Conservation (phyloP, 129 eudicot genomes). For the Chrysanthemum seticuspe region DNA sequence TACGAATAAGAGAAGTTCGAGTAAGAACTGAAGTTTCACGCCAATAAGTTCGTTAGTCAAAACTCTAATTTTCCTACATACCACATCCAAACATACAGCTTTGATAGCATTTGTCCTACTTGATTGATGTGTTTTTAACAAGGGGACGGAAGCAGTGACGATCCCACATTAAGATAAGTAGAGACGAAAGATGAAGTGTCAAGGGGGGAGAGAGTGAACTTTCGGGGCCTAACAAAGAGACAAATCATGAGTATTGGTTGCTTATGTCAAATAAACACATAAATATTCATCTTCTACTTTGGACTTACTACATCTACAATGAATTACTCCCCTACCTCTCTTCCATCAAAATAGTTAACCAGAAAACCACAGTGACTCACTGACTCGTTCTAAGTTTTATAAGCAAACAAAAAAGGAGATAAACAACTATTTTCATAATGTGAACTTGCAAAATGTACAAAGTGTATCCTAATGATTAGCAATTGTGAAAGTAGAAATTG, state of each 20-base stretch:
- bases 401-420: too few relatives aligned
- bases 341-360: background rate
- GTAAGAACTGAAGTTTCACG: too few relatives aligned
- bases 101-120: background rate
- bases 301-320: background rate
- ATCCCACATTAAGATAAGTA: background rate
- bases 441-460: background rate
- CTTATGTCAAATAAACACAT: background rate
- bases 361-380: background rate
- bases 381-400: background rate
- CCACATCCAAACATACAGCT: background rate
- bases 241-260: background rate
- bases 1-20: too few relatives aligned
- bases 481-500: background rate
- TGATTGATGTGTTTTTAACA: background rate
- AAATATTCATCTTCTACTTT: background rate
- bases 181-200: background rate
- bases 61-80: background rate
- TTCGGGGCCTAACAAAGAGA: background rate
- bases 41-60: background rate
- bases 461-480: background rate
- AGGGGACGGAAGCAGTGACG: background rate
- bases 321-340: background rate
- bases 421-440: background rate
- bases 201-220: background rate